Percentiles rank a stretch among this genome's conserved stretches.
These are phyloP conservation scores for Clonostachys sp. DNA, from an alignment of 2,329 filamentous ascomycete genomes.

Conservation along the genomic window DNA sequence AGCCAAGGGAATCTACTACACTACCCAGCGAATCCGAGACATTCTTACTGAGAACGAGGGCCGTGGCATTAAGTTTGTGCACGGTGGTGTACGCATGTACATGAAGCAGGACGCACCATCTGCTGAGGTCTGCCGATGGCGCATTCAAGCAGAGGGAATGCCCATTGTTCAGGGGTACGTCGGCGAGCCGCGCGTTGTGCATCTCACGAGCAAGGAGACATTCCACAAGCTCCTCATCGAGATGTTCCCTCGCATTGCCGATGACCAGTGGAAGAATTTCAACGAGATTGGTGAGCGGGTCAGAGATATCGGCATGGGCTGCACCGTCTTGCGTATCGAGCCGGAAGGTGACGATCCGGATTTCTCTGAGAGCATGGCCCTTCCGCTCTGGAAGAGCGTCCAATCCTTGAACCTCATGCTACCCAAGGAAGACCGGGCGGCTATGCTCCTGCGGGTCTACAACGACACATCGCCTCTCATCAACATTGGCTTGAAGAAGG, in stretches of 20 bases:
- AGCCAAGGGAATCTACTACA: slow-evolving; percentile 96
- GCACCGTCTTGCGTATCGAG: slow-evolving; percentile 83
- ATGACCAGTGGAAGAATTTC: slow-evolving; percentile 68
- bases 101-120: slow-evolving; percentile 94
- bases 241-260: slow-evolving; percentile 90
- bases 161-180: slow-evolving; percentile 89
- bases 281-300: slow-evolving; percentile 86
- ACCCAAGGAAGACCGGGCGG: slow-evolving; percentile 91
- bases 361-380: slow-evolving; percentile 73
- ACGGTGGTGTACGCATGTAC: slow-evolving; percentile 97
- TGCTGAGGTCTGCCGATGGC: slow-evolving; percentile 84
- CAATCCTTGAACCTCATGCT: slow-evolving; percentile 95
- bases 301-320: slow-evolving; percentile 78
- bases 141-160: slow-evolving; percentile 92
- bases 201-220: slow-evolving; percentile 72
- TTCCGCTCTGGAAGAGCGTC: slow-evolving; percentile 92
- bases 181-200: slow-evolving; percentile 70
- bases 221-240: slow-evolving; percentile 80
- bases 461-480: slow-evolving; percentile 84
- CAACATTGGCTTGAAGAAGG: slow-evolving; percentile 57
- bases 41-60: slow-evolving; percentile 87
- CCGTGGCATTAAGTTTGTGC: slow-evolving; percentile 89
- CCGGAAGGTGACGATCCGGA: slow-evolving; percentile 59
- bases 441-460: slow-evolving; percentile 86
- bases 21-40: slow-evolving; percentile 75